Evolutionary conservation across 163 green algal species (phyloP).

Genomic region (Prototheca wickerhamii): DNA sequence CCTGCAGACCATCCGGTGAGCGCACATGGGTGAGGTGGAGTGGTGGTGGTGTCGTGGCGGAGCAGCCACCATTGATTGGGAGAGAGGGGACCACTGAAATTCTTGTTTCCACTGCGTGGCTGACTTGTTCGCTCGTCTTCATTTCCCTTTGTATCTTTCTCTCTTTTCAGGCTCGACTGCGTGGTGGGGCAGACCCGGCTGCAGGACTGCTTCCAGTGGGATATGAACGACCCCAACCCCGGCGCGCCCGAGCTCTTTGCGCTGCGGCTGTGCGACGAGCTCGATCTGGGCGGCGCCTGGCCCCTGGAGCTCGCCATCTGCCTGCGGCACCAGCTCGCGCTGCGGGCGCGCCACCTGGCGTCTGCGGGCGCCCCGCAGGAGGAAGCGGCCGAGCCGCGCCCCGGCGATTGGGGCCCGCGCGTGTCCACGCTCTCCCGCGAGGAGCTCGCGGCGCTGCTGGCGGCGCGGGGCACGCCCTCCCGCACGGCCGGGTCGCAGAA

Average conservation of each 20-base stretch:
- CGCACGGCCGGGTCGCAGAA: not conserved
- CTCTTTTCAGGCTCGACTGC: not conserved
- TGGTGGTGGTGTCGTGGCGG: not conserved
- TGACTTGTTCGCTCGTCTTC: not conserved
- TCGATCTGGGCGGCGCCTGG: not conserved
- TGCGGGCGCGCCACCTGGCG: not conserved
- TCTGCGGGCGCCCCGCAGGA: not conserved
- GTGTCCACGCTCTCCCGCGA: not conserved
- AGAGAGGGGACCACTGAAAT: not conserved
- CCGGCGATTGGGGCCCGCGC: not conserved
- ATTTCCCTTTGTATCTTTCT: not conserved
- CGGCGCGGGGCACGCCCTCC: not conserved
- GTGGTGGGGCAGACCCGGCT: not conserved
- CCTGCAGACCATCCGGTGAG: not conserved
- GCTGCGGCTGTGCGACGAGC: not conserved
- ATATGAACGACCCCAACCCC: not conserved
- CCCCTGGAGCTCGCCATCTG: not conserved
- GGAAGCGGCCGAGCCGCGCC: not conserved
- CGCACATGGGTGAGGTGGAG: not conserved
- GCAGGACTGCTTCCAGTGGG: not conserved
- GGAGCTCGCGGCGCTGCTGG: not conserved
- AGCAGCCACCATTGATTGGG: not conserved
- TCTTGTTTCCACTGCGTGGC: not conserved
- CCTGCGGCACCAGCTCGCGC: not conserved
- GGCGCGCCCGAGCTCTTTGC: not conserved